Conservation (phyloP, 306 rosid species). For the Urtica urens region DNA sequence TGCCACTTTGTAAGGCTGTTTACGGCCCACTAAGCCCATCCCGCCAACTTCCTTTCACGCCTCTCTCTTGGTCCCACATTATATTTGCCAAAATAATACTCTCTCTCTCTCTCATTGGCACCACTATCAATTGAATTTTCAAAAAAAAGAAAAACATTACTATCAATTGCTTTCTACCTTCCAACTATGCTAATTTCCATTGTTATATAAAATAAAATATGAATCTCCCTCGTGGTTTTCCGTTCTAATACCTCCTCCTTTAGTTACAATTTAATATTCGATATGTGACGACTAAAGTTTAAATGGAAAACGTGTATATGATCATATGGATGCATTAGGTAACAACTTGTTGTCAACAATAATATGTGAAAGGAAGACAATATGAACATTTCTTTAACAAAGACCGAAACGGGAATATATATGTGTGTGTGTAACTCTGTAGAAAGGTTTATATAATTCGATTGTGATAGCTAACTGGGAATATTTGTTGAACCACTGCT, state of each 20-base stretch:
- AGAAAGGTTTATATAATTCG: neutral
- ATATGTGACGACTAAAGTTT: neutral
- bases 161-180: constrained; percentile 22
- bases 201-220: neutral
- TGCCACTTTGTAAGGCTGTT: constrained; percentile 24
- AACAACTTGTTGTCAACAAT: neutral
- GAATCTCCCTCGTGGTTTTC: neutral
- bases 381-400: neutral
- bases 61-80: constrained; percentile 28
- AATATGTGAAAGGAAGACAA: neutral
- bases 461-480: neutral
- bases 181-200: constrained; percentile 24
- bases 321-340: neutral
- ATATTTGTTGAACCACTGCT: constrained; percentile 1
- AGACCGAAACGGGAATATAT: neutral
- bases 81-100: neutral
- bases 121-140: too few species aligned
- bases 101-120: neutral
- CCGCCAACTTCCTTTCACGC: constrained; percentile 32
- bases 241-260: neutral
- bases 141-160: too few species aligned
- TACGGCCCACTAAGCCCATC: constrained; percentile 50
- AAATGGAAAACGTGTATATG: neutral
- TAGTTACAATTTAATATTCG: neutral
- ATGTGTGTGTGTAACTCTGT: neutral